Percentiles rank a stretch among this genome's conserved stretches.
Evolutionary conservation across 148 eudicot genomes (phyloP).

Genomic region (Simmondsia chinensis): DNA sequence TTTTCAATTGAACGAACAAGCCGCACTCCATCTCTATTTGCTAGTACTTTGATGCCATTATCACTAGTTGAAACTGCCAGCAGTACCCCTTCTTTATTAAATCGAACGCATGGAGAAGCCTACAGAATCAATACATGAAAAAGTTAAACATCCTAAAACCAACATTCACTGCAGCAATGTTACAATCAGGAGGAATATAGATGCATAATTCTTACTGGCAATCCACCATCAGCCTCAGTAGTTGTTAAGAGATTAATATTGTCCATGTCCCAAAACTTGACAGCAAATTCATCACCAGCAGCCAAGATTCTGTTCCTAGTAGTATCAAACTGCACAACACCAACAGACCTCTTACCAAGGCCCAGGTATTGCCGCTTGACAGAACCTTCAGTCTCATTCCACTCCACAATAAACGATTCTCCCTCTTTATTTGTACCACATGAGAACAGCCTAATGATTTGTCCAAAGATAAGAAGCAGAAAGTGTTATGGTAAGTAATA

Average conservation of each 20-base stretch:
- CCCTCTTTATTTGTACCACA: conserved; percentile 74
- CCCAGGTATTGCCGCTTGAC: conserved; percentile 51
- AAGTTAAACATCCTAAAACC: background rate
- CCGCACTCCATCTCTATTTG: conserved; percentile 39
- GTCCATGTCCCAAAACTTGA: conserved; percentile 76
- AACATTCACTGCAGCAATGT: too few species aligned
- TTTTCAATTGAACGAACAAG: conserved; percentile 26
- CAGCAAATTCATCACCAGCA: conserved; percentile 51
- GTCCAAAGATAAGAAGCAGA: background rate
- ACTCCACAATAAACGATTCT: conserved; percentile 56
- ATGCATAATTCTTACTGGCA: conserved; percentile 36
- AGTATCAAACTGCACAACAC: conserved; percentile 62
- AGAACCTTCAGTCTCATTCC: conserved; percentile 69
- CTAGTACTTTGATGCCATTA: conserved; percentile 51
- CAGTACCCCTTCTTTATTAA: conserved; percentile 42
- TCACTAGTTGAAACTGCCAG: conserved; percentile 63
- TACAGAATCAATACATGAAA: conserved; percentile 4
- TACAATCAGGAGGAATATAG: background rate
- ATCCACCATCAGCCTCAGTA: conserved; percentile 57
- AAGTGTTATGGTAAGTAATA: background rate
- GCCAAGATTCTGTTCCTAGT: conserved; percentile 49
- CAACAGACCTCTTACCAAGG: conserved; percentile 48
- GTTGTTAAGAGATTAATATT: conserved; percentile 31
- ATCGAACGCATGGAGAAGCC: conserved; percentile 62
- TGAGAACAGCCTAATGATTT: conserved; percentile 43